Conservation (phyloP, 345 rosid species). For the Populus nigra region DNA sequence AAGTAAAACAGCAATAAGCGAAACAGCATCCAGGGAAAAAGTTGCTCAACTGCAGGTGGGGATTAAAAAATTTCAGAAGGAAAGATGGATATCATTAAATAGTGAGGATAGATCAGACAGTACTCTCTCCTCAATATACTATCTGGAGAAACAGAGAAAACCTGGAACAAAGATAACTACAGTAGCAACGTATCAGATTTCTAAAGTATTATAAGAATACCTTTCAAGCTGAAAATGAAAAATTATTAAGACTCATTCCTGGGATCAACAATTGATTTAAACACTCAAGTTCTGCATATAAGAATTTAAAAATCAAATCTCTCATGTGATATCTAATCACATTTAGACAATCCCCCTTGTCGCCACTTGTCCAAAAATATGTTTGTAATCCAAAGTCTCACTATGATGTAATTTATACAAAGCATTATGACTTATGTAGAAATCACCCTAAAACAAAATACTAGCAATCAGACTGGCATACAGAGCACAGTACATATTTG, state of each 20-base stretch:
- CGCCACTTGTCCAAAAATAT: not conserved
- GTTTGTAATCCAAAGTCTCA: not conserved
- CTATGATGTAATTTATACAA: not conserved
- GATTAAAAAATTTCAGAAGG: conserved; percentile 3
- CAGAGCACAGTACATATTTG: not conserved
- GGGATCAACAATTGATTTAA: not conserved
- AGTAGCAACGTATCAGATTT: not conserved
- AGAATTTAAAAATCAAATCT: not conserved
- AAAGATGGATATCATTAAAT: not conserved
- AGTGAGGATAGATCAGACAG: not conserved
- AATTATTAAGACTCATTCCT: not conserved
- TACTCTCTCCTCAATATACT: not conserved
- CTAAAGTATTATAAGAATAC: not conserved
- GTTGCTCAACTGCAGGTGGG: not conserved
- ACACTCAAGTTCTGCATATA: not conserved
- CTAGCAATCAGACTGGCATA: not conserved
- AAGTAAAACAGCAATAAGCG: conserved; percentile 10
- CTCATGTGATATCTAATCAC: not conserved
- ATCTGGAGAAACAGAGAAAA: not conserved
- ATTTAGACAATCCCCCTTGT: not conserved
- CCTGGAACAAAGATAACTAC: not conserved
- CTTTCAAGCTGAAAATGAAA: too few relatives aligned
- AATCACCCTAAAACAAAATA: not conserved
- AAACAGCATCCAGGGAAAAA: not conserved
- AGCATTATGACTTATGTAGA: not conserved